Percentiles rank a stretch among this genome's conserved stretches.
Evolutionary conservation across 139 green algal genomes (phyloP).

Genomic region (Tetradesmus obliquus): DNA sequence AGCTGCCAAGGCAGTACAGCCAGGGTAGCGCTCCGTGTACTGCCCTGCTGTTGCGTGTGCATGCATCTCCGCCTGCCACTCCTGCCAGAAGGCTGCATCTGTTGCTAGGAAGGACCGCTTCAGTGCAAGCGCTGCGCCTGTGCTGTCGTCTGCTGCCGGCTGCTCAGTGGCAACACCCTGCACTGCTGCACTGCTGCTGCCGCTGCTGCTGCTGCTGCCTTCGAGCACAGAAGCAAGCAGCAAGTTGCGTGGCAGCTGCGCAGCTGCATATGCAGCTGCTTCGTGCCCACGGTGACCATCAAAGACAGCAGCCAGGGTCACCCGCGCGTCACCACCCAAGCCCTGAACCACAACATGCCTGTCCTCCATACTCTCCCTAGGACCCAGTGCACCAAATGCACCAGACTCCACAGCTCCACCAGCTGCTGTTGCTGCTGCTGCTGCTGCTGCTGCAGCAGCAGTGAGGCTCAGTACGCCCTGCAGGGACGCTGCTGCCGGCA

Average conservation of each 20-base stretch:
- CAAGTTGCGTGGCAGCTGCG: conserved; percentile 56
- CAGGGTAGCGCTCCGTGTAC: conserved; percentile 63
- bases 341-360: conserved; percentile 61
- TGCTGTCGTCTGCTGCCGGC: conserved; percentile 29
- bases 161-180: neutral
- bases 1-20: conserved; percentile 79
- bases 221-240: neutral
- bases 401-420: conserved; percentile 17
- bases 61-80: conserved; percentile 58
- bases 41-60: conserved; percentile 48
- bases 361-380: conserved; percentile 85
- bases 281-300: conserved; percentile 86
- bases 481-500: neutral
- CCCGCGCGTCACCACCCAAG: conserved; percentile 32
- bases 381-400: conserved; percentile 55
- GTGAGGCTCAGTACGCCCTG: neutral
- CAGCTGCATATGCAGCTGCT: conserved; percentile 67
- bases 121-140: conserved; percentile 51
- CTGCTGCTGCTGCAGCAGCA: conserved; percentile 17
- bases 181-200: conserved; percentile 46
- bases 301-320: conserved; percentile 78
- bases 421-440: conserved; percentile 33
- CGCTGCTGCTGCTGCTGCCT: conserved; percentile 21
- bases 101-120: conserved; percentile 52
- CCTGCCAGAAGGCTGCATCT: conserved; percentile 60